phyloP scores from a whole-genome alignment of 106 monocot species.

The Hemerocallis citrina region DNA sequence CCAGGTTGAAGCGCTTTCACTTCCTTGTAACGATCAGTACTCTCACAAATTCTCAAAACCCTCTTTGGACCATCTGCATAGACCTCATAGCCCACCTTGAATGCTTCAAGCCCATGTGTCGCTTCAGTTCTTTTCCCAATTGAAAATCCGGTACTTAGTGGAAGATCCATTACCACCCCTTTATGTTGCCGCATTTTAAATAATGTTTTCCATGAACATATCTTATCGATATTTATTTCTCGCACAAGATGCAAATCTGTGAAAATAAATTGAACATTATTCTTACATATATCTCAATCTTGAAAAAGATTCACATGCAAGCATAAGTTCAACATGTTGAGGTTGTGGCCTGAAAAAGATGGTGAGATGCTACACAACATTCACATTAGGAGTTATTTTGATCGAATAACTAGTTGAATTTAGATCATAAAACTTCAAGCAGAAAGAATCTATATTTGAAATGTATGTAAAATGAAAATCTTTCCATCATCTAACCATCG shows the following conservation, averaged over 20 bases:
- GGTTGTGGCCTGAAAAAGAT: too few relatives aligned
- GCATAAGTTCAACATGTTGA: too few relatives aligned
- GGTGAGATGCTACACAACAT: too few relatives aligned
- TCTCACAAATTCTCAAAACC: constrained; percentile 72
- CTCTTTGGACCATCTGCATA: constrained; percentile 77
- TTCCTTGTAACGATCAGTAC: constrained; percentile 28
- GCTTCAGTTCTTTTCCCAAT: constrained; percentile 29
- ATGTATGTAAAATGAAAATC: neutral
- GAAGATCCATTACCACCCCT: constrained; percentile 30
- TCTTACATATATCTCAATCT: neutral
- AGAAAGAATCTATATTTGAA: neutral
- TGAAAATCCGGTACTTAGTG: constrained; percentile 18
- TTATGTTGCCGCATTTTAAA: constrained; percentile 52
- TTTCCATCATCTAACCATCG: neutral
- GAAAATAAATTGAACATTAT: constrained; percentile 8
- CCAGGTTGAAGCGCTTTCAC: constrained; percentile 33
- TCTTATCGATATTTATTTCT: constrained; percentile 83
- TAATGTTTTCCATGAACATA: constrained; percentile 66
- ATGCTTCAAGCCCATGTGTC: constrained; percentile 27
- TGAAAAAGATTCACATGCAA: neutral
- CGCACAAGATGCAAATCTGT: constrained; percentile 61
- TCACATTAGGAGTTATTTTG: neutral
- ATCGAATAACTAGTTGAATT: neutral
- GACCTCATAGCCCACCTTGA: constrained; percentile 73
- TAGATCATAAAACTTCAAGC: neutral